Conservation (phyloP, 768 basidiomycete genomes). For the Auriculariales sp. region DNA sequence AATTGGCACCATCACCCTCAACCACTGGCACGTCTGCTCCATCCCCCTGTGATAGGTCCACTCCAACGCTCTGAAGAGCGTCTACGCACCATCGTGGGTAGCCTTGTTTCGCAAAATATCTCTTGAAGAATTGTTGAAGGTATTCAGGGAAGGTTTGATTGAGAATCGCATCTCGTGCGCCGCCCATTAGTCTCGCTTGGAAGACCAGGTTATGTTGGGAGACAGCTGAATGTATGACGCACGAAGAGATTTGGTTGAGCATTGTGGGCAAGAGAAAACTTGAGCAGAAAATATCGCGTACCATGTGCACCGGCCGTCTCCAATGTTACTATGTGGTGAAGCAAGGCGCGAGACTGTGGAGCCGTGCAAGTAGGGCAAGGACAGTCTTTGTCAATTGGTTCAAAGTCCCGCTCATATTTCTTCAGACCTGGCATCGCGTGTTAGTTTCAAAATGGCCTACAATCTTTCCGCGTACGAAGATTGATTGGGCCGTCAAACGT, state of each 20-base stretch:
- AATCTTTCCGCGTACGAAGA: slow-evolving; percentile 36
- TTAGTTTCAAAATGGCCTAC: not conserved
- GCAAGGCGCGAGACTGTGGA: slow-evolving; percentile 53
- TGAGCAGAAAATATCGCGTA: slow-evolving; percentile 16
- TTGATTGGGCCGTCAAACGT: slow-evolving; percentile 74
- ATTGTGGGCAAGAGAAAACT: not conserved
- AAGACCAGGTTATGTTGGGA: slow-evolving; percentile 77
- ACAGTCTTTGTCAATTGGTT: slow-evolving; percentile 59
- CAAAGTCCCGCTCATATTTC: slow-evolving; percentile 56
- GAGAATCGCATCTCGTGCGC: slow-evolving; percentile 67
- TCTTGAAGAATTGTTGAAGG: slow-evolving; percentile 56
- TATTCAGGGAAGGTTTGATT: slow-evolving; percentile 67
- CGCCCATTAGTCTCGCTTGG: slow-evolving; percentile 80
- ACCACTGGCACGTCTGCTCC: slow-evolving; percentile 28
- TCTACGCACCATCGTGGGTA: slow-evolving; percentile 86
- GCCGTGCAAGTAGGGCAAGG: slow-evolving; percentile 75
- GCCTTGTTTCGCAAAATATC: slow-evolving; percentile 61
- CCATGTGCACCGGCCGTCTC: slow-evolving; percentile 84
- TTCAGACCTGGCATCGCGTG: slow-evolving; percentile 34
- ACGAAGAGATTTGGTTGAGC: not conserved
- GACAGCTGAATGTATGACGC: slow-evolving; percentile 32
- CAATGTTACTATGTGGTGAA: slow-evolving; percentile 62
- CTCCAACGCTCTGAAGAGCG: slow-evolving; percentile 67
- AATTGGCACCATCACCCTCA: slow-evolving; percentile 24
- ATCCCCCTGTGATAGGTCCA: slow-evolving; percentile 62